Evolutionary conservation across 441 rosid genomes (phyloP).

Genomic region (Jatropha podagrica): DNA sequence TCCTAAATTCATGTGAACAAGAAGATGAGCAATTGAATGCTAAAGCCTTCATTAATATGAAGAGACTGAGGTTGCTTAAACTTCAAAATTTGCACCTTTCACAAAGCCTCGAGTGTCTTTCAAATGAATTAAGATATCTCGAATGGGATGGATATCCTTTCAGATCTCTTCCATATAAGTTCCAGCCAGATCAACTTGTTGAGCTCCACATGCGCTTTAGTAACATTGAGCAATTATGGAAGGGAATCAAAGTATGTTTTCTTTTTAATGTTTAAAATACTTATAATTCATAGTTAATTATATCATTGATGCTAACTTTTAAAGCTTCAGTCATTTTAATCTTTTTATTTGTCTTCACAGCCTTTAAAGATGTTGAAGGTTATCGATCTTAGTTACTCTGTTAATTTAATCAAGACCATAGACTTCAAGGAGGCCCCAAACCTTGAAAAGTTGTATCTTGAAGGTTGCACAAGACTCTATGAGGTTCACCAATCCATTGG

Average conservation of each 20-base stretch:
- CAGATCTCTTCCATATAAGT: conserved; percentile 18
- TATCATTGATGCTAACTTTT: neutral
- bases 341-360: conserved; percentile 3
- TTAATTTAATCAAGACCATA: conserved; percentile 8
- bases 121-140: conserved; percentile 15
- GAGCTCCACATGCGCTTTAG: conserved; percentile 17
- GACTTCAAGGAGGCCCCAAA: conserved; percentile 12
- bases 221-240: conserved; percentile 16
- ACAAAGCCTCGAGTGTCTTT: conserved; percentile 11
- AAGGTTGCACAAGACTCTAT: neutral
- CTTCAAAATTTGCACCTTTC: neutral
- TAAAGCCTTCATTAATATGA: conserved; percentile 1
- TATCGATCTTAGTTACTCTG: conserved; percentile 21
- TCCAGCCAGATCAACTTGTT: conserved; percentile 14
- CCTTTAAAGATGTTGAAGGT: conserved; percentile 15
- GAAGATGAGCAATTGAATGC: neutral
- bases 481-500: conserved; percentile 4
- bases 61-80: neutral
- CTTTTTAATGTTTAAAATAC: neutral
- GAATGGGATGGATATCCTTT: conserved; percentile 21
- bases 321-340: neutral
- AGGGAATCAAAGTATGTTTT: conserved; percentile 12
- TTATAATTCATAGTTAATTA: neutral
- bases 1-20: neutral
- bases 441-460: conserved; percentile 21